phyloP scores from a whole-genome alignment of 345 rosid genomes.

The Salix purpurea region DNA sequence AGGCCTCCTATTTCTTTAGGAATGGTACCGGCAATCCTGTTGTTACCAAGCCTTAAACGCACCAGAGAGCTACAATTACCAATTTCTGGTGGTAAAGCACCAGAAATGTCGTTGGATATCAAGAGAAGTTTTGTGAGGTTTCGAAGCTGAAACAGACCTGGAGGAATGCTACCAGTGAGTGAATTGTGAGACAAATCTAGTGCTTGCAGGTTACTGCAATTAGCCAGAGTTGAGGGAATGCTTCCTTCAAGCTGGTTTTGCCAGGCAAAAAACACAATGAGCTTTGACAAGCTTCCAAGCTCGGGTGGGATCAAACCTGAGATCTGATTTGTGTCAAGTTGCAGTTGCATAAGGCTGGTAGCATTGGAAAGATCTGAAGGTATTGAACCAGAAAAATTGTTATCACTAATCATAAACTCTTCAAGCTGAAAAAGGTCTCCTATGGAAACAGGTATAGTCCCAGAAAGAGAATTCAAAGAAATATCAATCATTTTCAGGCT shows the following conservation, averaged over 20 bases:
- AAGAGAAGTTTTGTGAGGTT: conserved; percentile 76
- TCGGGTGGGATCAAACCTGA: conserved; percentile 82
- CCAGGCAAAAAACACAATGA: conserved; percentile 79
- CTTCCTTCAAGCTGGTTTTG: conserved; percentile 92
- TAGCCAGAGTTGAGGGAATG: conserved; percentile 67
- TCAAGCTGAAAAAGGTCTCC: conserved; percentile 60
- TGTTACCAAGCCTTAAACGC: conserved; percentile 70
- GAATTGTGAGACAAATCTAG: conserved; percentile 79
- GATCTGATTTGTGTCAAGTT: conserved; percentile 77
- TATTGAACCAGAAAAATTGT: conserved; percentile 80
- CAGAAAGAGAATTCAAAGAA: conserved; percentile 79
- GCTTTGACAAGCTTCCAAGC: conserved; percentile 57
- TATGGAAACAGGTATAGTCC: conserved; percentile 56
- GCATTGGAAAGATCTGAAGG: conserved; percentile 63
- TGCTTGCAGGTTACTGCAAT: conserved; percentile 57
- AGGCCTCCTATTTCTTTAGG: conserved; percentile 68
- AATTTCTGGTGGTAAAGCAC: conserved; percentile 58
- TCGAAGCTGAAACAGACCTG: conserved; percentile 65
- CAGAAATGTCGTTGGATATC: conserved; percentile 70
- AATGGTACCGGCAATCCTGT: conserved; percentile 59
- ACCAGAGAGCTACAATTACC: conserved; percentile 71
- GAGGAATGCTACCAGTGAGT: conserved; percentile 71
- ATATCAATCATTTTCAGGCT: conserved; percentile 67
- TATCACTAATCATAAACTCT: conserved; percentile 85
- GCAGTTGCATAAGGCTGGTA: conserved; percentile 62